Percentiles rank a stretch among this genome's conserved stretches.
Evolutionary conservation across 495 filamentous ascomycete species (phyloP).

Genomic region (Aspergillus kassunensis): DNA sequence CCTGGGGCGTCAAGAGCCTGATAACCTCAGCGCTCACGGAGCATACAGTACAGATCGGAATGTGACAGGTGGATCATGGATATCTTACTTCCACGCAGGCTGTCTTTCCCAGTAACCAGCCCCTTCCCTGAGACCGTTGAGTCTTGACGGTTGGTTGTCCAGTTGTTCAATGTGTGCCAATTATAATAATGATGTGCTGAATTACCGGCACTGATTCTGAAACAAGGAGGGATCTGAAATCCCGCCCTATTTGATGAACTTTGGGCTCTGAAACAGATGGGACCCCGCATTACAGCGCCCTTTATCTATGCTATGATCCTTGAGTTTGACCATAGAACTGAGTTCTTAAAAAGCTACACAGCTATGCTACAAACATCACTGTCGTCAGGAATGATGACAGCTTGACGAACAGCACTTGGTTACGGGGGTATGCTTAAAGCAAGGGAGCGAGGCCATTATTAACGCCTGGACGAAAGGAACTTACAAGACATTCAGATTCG

Average conservation of each 20-base stretch:
- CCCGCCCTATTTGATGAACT: conserved; percentile 3
- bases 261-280: conserved; percentile 19
- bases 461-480: background rate
- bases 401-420: background rate
- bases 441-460: background rate
- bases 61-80: conserved; percentile 2
- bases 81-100: background rate
- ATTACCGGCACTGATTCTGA: conserved; percentile 5
- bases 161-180: background rate
- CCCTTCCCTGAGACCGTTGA: background rate
- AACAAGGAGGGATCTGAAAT: conserved; percentile 13
- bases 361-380: no score
- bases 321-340: no score
- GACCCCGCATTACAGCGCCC: conserved; percentile 23
- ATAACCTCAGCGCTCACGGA: background rate
- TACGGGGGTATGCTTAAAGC: background rate
- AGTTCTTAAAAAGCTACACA: no score
- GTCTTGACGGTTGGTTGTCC: no score
- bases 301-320: background rate
- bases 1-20: background rate
- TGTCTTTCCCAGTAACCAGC: background rate
- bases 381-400: background rate
- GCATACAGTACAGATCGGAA: conserved; percentile 3
- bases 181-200: conserved; percentile 2
- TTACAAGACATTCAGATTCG: background rate